phyloP scores from a whole-genome alignment of 345 rosid species.

The Brassica juncea region DNA sequence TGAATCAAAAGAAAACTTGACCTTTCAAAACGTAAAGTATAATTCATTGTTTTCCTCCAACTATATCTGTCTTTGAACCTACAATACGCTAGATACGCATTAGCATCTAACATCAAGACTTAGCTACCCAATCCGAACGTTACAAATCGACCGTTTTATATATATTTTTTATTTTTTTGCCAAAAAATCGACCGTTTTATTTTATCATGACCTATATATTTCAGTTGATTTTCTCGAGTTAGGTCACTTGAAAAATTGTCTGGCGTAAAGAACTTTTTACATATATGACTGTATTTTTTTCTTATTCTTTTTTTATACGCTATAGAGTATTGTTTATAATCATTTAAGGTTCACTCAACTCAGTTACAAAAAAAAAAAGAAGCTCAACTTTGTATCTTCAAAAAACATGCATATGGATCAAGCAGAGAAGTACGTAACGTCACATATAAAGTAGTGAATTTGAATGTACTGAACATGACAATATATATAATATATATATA shows the following conservation, averaged over 20 bases:
- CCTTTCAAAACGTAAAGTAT: background rate
- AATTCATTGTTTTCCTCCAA: background rate
- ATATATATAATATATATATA: too few relatives aligned
- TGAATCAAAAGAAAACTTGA: background rate
- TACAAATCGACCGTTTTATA: background rate
- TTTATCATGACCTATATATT: background rate
- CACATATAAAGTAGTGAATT: background rate
- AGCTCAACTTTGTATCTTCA: background rate
- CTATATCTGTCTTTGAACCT: too few relatives aligned
- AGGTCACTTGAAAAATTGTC: background rate
- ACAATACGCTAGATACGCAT: too few relatives aligned
- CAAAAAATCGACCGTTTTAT: too few relatives aligned
- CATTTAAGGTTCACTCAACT: too few relatives aligned
- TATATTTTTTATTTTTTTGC: too few relatives aligned
- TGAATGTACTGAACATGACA: too few relatives aligned
- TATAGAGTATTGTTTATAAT: background rate
- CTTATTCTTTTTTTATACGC: background rate
- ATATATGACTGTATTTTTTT: background rate
- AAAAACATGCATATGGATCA: background rate
- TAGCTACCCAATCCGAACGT: background rate
- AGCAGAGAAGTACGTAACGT: background rate
- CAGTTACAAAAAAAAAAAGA: too few relatives aligned
- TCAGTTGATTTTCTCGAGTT: background rate
- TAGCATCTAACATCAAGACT: background rate
- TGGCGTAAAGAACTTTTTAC: background rate